Evolutionary conservation across 495 filamentous ascomycete species (phyloP).

Genomic region (Hapsidospora chrysogenum): DNA sequence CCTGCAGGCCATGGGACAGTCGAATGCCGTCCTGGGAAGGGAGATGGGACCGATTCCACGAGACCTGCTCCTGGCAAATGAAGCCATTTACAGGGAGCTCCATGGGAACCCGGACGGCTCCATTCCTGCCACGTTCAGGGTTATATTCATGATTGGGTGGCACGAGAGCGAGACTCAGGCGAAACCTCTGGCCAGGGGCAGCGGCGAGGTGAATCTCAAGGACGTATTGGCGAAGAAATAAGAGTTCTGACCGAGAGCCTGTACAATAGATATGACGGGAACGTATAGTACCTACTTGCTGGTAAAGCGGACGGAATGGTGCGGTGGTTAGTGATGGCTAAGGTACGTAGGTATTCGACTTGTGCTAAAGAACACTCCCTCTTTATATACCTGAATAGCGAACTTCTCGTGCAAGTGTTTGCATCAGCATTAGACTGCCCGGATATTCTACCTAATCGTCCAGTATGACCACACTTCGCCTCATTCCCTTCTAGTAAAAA

Average conservation of each 20-base stretch:
- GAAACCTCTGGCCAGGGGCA: constrained; percentile 68
- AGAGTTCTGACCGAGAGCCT: neutral
- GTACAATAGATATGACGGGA: too few relatives aligned
- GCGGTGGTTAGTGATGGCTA: too few relatives aligned
- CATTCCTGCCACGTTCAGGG: constrained; percentile 76
- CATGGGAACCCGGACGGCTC: constrained; percentile 55
- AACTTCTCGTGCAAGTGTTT: too few relatives aligned
- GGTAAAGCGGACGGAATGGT: too few relatives aligned
- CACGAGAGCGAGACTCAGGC: constrained; percentile 66
- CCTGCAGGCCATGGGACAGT: constrained; percentile 87
- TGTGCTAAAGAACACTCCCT: too few relatives aligned
- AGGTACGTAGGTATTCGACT: too few relatives aligned
- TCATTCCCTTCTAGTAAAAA: too few relatives aligned
- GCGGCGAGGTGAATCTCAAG: constrained; percentile 64
- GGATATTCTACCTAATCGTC: too few relatives aligned
- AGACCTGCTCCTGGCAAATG: constrained; percentile 76
- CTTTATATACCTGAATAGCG: too few relatives aligned
- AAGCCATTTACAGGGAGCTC: constrained; percentile 75
- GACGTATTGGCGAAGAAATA: constrained; percentile 47
- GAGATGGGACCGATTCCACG: constrained; percentile 57
- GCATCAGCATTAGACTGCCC: too few relatives aligned
- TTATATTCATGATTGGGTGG: constrained; percentile 98
- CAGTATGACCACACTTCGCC: too few relatives aligned
- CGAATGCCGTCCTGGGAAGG: constrained; percentile 67
- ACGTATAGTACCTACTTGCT: too few relatives aligned